These are phyloP conservation scores for Geotrichum candidum DNA, from an alignment of 1,139 yeast species.

Conservation along the genomic window DNA sequence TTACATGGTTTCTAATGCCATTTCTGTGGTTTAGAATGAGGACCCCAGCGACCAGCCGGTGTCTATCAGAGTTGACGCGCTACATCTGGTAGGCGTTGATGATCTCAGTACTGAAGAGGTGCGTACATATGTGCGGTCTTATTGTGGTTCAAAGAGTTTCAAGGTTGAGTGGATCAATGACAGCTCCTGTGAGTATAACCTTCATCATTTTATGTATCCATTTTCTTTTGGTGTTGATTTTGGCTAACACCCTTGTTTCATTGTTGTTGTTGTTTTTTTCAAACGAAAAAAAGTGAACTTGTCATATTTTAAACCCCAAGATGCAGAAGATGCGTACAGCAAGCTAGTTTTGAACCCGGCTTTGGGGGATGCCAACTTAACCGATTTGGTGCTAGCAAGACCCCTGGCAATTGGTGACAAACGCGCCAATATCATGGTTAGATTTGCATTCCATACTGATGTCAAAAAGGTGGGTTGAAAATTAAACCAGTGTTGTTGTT, in stretches of 20 bases:
- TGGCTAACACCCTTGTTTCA: background rate
- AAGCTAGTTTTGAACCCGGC: background rate
- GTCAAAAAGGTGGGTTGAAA: conserved; percentile 39
- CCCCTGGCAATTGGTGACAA: conserved; percentile 40
- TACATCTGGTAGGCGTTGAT: conserved; percentile 60
- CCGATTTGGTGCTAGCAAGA: conserved; percentile 32
- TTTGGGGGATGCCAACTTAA: background rate
- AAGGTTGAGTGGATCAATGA: conserved; percentile 70
- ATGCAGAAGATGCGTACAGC: conserved; percentile 14
- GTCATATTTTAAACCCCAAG: conserved; percentile 12
- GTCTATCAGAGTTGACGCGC: conserved; percentile 38
- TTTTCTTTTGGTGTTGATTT: background rate
- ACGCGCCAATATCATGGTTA: conserved; percentile 36
- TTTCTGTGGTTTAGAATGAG: background rate
- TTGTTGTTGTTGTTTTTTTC: conserved; percentile 1
- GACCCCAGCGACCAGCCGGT: background rate
- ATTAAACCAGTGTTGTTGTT: too few relatives aligned
- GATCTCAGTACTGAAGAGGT: conserved; percentile 60
- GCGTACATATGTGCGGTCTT: conserved; percentile 48
- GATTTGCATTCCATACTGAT: conserved; percentile 53
- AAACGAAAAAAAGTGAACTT: conserved; percentile 6
- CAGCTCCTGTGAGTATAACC: conserved; percentile 30
- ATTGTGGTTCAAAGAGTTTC: conserved; percentile 43
- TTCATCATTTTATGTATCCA: background rate
- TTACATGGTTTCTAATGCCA: background rate